These are phyloP conservation scores for Pyricularia sp. DNA, from an alignment of 2,329 filamentous ascomycete genomes.

Conservation along the genomic window DNA sequence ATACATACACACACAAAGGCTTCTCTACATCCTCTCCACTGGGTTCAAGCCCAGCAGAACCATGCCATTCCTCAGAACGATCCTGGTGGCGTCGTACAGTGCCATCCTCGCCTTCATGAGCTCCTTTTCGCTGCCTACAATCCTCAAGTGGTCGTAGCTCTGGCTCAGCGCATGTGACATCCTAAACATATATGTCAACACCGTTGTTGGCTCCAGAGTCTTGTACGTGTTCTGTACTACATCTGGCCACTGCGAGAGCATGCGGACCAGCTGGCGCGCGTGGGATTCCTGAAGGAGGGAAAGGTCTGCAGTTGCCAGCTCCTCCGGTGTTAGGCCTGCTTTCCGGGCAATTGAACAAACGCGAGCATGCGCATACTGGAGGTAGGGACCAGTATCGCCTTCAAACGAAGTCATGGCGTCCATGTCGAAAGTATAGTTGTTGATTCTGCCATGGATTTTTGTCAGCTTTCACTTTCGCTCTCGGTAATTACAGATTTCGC, in stretches of 20 bases:
- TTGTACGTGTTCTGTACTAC: slow-evolving; percentile 73
- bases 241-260: slow-evolving; percentile 76
- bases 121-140: slow-evolving; percentile 65
- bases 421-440: slow-evolving; percentile 64
- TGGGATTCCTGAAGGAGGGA: slow-evolving; percentile 58
- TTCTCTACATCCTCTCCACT: slow-evolving; percentile 42
- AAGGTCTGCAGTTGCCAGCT: slow-evolving; percentile 51
- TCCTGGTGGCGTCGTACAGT: slow-evolving; percentile 62
- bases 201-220: slow-evolving; percentile 55
- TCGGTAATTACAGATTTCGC: neutral
- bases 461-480: slow-evolving; percentile 9
- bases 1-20: neutral
- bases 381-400: slow-evolving; percentile 72
- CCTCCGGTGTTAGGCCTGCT: slow-evolving; percentile 37
- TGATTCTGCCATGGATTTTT: slow-evolving; percentile 29
- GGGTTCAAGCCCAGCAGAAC: slow-evolving; percentile 63
- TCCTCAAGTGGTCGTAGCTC: slow-evolving; percentile 70
- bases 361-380: slow-evolving; percentile 72
- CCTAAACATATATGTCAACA: slow-evolving; percentile 59
- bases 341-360: slow-evolving; percentile 51
- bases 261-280: slow-evolving; percentile 58
- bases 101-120: slow-evolving; percentile 62
- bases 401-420: slow-evolving; percentile 74
- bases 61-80: slow-evolving; percentile 76
- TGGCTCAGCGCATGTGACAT: slow-evolving; percentile 71